Evolutionary conservation across 2,329 filamentous ascomycete species (phyloP), one percentile per base, ranked within the genome.

Genomic region (Amauroascus verrucosus): DNA sequence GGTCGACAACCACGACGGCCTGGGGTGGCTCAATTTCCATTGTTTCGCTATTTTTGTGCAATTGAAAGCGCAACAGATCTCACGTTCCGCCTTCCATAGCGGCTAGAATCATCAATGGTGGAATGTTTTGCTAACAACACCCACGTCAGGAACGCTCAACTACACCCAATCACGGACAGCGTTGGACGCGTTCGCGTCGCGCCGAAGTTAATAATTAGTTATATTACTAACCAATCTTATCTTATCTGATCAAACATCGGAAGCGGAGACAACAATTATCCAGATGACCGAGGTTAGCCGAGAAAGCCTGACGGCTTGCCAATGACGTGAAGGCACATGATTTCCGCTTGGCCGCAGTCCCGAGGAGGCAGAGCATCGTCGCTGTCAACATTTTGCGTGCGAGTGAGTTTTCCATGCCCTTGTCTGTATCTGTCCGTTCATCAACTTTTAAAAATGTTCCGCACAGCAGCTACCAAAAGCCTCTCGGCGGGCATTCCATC

Each of bases 1-100:
- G 88, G 67, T 97, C 89, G 54, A 97, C 86, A 56, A 85, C 76
- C 60, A 73, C 66, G 53, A 73, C 70, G 51, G 67, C 59, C 48
- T 69, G 64, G 51, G 65, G 65, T 35, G 63, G 61, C 55, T 72
- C 70, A 54, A 68, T 64, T 54, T 73, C 71, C 71, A 74, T 74
- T 50, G 56, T 64, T 61, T 56, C 33, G 41, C 30, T 37, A n/a
- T 4, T 13, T 46, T 4, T 9, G 6, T 41, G n/a, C 20, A 9
- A 22, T 16, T 16, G 1, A 11, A n/a, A 28, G 40, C 32, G 6
- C 20, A 45, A 20, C 28, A 4, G 26, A 24, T 13, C 3, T 30
- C 9, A 6, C 3, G 14, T 26, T 22, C 28, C 45, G n/a, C 13
- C 11, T 40, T 24, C 20, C 41, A 37, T 47, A 16, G n/a, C 40